Conservation (phyloP, 257 asterid species). For the Marsdenia floribunda region DNA sequence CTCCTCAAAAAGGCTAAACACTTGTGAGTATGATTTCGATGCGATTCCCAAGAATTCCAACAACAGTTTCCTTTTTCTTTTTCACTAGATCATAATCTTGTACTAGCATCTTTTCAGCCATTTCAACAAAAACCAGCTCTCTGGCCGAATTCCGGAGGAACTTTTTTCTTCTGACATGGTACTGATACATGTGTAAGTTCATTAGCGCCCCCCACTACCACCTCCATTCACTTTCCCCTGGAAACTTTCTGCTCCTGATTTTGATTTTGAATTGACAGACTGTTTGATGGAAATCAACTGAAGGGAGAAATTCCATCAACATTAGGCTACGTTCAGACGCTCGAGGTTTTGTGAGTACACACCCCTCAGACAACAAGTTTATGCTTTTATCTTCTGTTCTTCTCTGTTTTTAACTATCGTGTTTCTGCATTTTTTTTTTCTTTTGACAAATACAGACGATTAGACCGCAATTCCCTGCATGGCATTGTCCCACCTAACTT, state of each 20-base stretch:
- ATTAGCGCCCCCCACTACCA: not conserved
- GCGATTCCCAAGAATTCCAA: not conserved
- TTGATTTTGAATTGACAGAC: conserved; percentile 28
- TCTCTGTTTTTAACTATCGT: not conserved
- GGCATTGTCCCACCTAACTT: conserved; percentile 56
- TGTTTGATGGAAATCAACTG: conserved; percentile 69
- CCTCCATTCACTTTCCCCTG: not conserved
- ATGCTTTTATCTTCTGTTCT: not conserved
- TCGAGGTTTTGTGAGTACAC: conserved; percentile 91
- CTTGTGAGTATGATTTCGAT: conserved; percentile 49
- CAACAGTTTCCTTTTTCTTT: not conserved
- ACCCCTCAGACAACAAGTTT: conserved; percentile 7
- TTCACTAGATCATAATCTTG: conserved; percentile 23
- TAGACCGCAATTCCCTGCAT: conserved; percentile 65
- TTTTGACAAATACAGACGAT: conserved; percentile 48
- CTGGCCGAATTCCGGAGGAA: conserved; percentile 62
- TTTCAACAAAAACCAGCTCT: conserved; percentile 83
- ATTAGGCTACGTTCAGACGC: conserved; percentile 61
- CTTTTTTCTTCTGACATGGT: conserved; percentile 71
- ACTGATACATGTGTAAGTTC: conserved; percentile 76
- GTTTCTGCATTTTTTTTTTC: not conserved
- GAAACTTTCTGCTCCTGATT: not conserved
- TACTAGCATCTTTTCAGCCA: conserved; percentile 48
- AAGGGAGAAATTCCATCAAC: conserved; percentile 74
- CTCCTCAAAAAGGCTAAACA: conserved; percentile 85